Base-by-base conservation (phyloP, 345 rosid genomes). In the Moricandia arvensis region DNA sequence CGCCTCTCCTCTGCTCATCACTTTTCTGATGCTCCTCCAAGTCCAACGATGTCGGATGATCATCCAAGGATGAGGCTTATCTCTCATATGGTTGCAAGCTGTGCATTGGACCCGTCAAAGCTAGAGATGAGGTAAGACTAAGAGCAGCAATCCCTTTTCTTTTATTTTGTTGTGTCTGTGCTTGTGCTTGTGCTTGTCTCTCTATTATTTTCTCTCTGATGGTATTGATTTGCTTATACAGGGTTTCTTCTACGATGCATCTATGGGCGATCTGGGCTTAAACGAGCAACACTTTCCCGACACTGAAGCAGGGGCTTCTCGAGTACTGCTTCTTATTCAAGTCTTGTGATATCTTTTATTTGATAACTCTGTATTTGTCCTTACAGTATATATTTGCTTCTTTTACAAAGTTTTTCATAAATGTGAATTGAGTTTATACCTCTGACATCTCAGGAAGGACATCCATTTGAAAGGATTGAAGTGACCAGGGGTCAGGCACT, bases 211-310 rank as follows among this genome's bases (percentile, higher is more conserved):
- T 35, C 69, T 37, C 41, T 37, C 37, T 34, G 37, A 34, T 34
- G 37, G 9, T 34, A 34, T 34, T 34, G 37, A 9, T 8, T 38
- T 9, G 45, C 13, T 0, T 38, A 38, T 38, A 10, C 86, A 95
- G 98, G 99, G 99, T 60, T 95, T 95, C 83, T 95, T 88, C 80
- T 95, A 95, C 80, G 99, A 95, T 83, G 99, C 89, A 59, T 84
- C 83, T 95, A 95, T 75, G n/a, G 94, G 90, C 45, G 93, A 90
- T 5, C 79, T 92, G 84, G 91, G 97, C 21, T 79, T 95, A 80
- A 95, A 88, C 60, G 98, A 89, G 18, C 88, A 88, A 51, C 94
- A 92, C 77, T 92, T 95, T 74, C 88, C 89, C 77, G 70, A 81
- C 69, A 95, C 92, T 38, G 91, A 88, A 62, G 73, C 83, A 4